A percentile compares a stretch with the other conserved stretches of the same genome.
phyloP scores from a whole-genome alignment of 225 moss, liverwort and hornwort species.

The Polytrichum commune region DNA sequence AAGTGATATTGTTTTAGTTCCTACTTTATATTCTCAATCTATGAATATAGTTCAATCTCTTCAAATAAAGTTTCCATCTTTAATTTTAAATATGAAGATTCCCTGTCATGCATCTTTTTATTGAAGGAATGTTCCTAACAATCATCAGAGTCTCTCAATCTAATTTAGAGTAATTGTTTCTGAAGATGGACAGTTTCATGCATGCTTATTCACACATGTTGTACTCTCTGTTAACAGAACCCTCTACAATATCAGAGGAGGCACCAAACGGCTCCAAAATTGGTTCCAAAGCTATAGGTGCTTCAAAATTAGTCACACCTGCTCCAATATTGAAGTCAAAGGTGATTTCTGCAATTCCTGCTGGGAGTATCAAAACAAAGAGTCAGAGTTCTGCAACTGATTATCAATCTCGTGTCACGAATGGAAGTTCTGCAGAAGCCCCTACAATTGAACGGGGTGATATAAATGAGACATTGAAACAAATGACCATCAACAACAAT shows the following conservation, averaged over 20 bases:
- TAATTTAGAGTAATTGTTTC: constrained; percentile 2
- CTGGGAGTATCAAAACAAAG: constrained; percentile 22
- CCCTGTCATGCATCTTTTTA: constrained; percentile 6
- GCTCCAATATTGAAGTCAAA: constrained; percentile 11
- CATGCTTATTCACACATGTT: neutral
- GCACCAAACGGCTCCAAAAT: constrained; percentile 20
- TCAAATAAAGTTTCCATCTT: no score
- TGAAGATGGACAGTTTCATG: neutral
- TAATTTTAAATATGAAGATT: neutral
- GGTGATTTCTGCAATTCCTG: constrained; percentile 14
- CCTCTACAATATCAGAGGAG: constrained; percentile 26
- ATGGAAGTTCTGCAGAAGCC: constrained; percentile 27
- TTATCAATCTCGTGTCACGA: constrained; percentile 22
- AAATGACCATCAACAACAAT: constrained; percentile 35
- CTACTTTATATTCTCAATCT: no score
- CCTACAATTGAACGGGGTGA: constrained; percentile 25
- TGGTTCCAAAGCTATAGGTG: constrained; percentile 28
- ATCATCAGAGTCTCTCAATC: neutral
- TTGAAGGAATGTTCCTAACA: constrained; percentile 4
- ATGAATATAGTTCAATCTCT: no score
- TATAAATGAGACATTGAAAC: constrained; percentile 45
- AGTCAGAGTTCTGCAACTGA: constrained; percentile 17
- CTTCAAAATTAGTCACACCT: constrained; percentile 17
- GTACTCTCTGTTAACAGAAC: constrained; percentile 30
- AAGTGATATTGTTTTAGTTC: no score